A percentile compares a stretch with the other conserved stretches of the same genome.
Evolutionary conservation across 768 basidiomycete species (phyloP).

Genomic region (Ramaria sp.): DNA sequence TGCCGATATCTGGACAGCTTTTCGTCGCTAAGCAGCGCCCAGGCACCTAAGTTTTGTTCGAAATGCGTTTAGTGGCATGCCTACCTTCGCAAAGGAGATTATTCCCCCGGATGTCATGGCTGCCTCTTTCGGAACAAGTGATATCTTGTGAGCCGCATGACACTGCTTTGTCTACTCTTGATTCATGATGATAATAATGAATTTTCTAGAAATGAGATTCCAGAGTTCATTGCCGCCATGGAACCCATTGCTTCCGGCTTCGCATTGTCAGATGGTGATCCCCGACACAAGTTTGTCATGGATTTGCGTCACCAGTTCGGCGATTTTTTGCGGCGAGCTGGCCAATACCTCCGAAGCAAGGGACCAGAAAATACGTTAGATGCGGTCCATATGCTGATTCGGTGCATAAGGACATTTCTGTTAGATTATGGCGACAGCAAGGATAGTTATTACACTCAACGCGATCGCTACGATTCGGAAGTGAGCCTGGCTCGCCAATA

Average conservation of each 20-base stretch:
- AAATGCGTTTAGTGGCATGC: slow-evolving; percentile 65
- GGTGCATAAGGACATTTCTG: slow-evolving; percentile 60
- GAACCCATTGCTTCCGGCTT: slow-evolving; percentile 57
- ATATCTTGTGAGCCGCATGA: slow-evolving; percentile 47
- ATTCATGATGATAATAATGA: background rate
- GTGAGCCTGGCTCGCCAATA: slow-evolving; percentile 58
- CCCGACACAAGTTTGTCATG: slow-evolving; percentile 50
- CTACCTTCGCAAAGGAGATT: slow-evolving; percentile 49
- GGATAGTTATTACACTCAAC: slow-evolving; percentile 53
- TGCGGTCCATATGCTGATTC: slow-evolving; percentile 53
- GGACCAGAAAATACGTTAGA: slow-evolving; percentile 78
- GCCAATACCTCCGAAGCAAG: slow-evolving; percentile 53
- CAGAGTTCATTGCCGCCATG: slow-evolving; percentile 65
- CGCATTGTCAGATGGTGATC: slow-evolving; percentile 55
- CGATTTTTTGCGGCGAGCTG: slow-evolving; percentile 58
- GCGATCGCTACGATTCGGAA: slow-evolving; percentile 48
- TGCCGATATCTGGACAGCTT: background rate
- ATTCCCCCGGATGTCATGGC: slow-evolving; percentile 39
- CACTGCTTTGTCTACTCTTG: background rate
- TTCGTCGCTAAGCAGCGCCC: slow-evolving; percentile 1
- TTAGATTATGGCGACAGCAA: slow-evolving; percentile 66
- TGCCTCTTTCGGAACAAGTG: slow-evolving; percentile 38
- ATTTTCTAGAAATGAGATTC: slow-evolving; percentile 48
- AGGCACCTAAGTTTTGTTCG: slow-evolving; percentile 65
- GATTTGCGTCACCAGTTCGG: slow-evolving; percentile 54